Evolutionary conservation across 345 rosid genomes (phyloP), one percentile per base, ranked within the genome.

Genomic region (Brassica juncea): DNA sequence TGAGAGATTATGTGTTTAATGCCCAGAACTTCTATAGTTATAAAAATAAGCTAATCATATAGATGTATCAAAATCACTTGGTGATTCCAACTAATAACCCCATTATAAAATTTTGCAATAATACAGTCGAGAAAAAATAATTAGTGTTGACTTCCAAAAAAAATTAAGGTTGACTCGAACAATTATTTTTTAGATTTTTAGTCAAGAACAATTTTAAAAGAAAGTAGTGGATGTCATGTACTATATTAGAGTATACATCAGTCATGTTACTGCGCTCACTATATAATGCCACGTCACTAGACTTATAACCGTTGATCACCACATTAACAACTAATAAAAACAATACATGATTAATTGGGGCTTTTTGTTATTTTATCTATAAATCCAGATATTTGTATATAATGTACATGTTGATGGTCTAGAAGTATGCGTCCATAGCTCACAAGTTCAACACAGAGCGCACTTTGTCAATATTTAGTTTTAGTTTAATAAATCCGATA

Each of bases 151-250:
- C 57, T 5, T n/a, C 1, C 57, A 12, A 47, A 47, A 47, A 47
- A 47, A 47, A 47, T 27, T 57, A 75, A 76, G 68, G 80, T 76
- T 68, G 73, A 76, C 74, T 67, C 3, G 1, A 21, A 21, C 27
- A 58, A 21, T 25, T 10, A 7, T 25, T 60, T 60, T 60, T 28
- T 28, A 28, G 31, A 28, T 28, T 28, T 7, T 35, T 60, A 14
- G 34, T 60, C 32, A 15, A 16, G 15, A 16, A 15, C 21, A 6
- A 15, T 54, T 54, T 54, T 16, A 54, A 54, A 68, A 30, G 8
- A 47, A 21, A 77, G 80, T 52, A n/a, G 74, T 77, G 80, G 70
- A 35, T 47, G 16, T 21, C 74, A 47, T 52, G 75, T 52, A 49
- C 16, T 54, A 8, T 42, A 32, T 32, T 32, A 27, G 4, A 66